Percentiles rank a stretch among this genome's conserved stretches.
These are phyloP conservation scores for Setaria viridis DNA, from an alignment of 202 grass and related monocot species.

Conservation along the genomic window DNA sequence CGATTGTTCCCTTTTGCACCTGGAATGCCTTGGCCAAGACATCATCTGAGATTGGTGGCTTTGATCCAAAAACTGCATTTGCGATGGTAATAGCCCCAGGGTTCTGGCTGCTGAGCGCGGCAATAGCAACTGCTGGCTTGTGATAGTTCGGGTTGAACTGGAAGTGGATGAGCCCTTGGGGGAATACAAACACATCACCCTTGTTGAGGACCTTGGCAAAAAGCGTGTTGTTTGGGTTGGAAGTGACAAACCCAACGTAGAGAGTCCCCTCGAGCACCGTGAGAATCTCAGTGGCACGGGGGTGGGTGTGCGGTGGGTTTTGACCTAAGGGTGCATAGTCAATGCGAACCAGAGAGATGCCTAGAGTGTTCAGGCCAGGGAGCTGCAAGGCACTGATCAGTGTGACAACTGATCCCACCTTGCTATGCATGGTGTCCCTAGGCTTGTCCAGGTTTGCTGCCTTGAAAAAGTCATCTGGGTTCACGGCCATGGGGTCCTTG, in stretches of 20 bases:
- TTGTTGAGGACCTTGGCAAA: slow-evolving; percentile 50
- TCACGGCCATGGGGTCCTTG: slow-evolving; percentile 25
- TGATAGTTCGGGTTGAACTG: slow-evolving; percentile 43
- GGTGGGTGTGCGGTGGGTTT: slow-evolving; percentile 59
- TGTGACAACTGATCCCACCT: slow-evolving; percentile 44
- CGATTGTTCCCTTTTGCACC: slow-evolving; percentile 35
- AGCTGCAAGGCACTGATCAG: slow-evolving; percentile 52
- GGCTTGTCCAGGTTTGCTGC: slow-evolving; percentile 43
- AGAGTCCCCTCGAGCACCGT: slow-evolving; percentile 44
- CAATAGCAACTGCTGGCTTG: slow-evolving; percentile 10
- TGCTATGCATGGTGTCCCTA: slow-evolving; percentile 34
- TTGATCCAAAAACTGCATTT: slow-evolving; percentile 49
- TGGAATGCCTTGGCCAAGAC: slow-evolving; percentile 54
- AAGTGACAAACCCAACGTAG: slow-evolving; percentile 53
- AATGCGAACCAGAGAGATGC: slow-evolving; percentile 41
- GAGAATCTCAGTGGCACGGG: slow-evolving; percentile 52
- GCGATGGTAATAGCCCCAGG: slow-evolving; percentile 54
- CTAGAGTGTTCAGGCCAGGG: slow-evolving; percentile 52
- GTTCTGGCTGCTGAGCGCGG: slow-evolving; percentile 54
- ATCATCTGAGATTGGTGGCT: slow-evolving; percentile 51
- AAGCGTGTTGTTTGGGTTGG: slow-evolving; percentile 51
- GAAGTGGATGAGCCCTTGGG: slow-evolving; percentile 53
- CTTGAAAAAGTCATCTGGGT: slow-evolving; percentile 38
- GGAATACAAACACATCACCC: slow-evolving; percentile 59
- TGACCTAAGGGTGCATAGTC: slow-evolving; percentile 51